Conservation (phyloP, 2,329 filamentous ascomycete genomes). For the Gliomastix tumulicola region DNA sequence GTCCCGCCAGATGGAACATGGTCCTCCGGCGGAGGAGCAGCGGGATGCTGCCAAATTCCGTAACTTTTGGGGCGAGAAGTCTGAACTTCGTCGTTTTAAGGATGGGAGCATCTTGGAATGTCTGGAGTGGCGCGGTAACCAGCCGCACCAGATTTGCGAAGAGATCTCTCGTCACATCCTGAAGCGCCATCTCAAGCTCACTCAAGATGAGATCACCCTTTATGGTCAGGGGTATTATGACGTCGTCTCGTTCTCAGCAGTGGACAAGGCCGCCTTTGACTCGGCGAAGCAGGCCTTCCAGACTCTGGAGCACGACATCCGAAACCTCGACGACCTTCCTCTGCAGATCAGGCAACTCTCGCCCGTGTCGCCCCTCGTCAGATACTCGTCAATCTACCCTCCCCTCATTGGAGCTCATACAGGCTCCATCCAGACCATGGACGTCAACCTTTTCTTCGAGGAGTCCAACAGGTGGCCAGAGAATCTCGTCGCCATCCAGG, state of each 20-base stretch:
- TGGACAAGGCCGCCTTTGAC: slow-evolving; percentile 56
- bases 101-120: slow-evolving; percentile 92
- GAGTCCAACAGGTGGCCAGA: slow-evolving; percentile 92
- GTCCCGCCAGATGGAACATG: slow-evolving; percentile 75
- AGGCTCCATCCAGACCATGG: slow-evolving; percentile 49
- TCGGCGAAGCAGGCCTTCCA: slow-evolving; percentile 63
- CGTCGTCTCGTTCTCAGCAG: slow-evolving; percentile 35
- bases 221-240: slow-evolving; percentile 43
- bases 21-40: slow-evolving; percentile 79
- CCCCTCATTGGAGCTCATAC: slow-evolving; percentile 34
- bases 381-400: slow-evolving; percentile 58
- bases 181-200: slow-evolving; percentile 58
- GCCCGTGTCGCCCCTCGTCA: slow-evolving; percentile 63
- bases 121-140: slow-evolving; percentile 70
- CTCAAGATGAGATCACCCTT: slow-evolving; percentile 44
- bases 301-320: slow-evolving; percentile 68
- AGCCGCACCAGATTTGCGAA: slow-evolving; percentile 60
- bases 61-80: slow-evolving; percentile 90
- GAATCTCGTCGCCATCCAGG: slow-evolving; percentile 82
- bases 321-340: slow-evolving; percentile 73
- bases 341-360: slow-evolving; percentile 79
- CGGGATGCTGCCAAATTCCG: slow-evolving; percentile 76
- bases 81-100: slow-evolving; percentile 89
- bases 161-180: slow-evolving; percentile 74
- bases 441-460: slow-evolving; percentile 86